Conservation (phyloP, 371 early-diverging fungal genomes). For the Choanephora cucurbitarum region DNA sequence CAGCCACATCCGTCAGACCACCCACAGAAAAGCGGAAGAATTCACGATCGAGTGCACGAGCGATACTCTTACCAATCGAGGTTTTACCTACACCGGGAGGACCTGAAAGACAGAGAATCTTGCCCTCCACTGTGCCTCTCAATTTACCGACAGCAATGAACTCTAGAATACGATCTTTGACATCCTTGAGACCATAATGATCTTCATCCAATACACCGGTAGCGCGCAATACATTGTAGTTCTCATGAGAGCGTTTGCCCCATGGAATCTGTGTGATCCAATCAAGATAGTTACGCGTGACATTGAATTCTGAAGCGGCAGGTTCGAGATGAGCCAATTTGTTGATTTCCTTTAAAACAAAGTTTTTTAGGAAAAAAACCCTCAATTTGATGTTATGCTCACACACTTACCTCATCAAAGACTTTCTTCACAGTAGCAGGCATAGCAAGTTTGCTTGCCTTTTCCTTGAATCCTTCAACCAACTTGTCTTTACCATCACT, state of each 20-base stretch:
- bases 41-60: conserved; percentile 90
- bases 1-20: conserved; percentile 96
- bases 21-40: conserved; percentile 97
- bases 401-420: conserved; percentile 78
- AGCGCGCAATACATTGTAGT: conserved; percentile 87
- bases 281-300: conserved; percentile 96
- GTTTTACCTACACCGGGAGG: conserved; percentile 99
- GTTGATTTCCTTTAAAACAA: conserved; percentile 83
- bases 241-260: conserved; percentile 88
- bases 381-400: conserved; percentile 71
- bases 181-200: conserved; percentile 98
- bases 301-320: conserved; percentile 96
- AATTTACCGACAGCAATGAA: conserved; percentile 98
- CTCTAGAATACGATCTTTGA: conserved; percentile 97
- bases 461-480: conserved; percentile 88
- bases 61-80: conserved; percentile 96
- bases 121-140: conserved; percentile 93
- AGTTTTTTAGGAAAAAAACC: conserved; percentile 52
- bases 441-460: conserved; percentile 82
- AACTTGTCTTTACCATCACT: conserved; percentile 97
- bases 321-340: conserved; percentile 94
- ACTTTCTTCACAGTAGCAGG: conserved; percentile 90
- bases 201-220: conserved; percentile 90
- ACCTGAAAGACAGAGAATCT: conserved; percentile 94
- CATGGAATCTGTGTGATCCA: conserved; percentile 98